Base-by-base conservation (phyloP, 495 filamentous ascomycete genomes). In the Trichoderma gamsii region DNA sequence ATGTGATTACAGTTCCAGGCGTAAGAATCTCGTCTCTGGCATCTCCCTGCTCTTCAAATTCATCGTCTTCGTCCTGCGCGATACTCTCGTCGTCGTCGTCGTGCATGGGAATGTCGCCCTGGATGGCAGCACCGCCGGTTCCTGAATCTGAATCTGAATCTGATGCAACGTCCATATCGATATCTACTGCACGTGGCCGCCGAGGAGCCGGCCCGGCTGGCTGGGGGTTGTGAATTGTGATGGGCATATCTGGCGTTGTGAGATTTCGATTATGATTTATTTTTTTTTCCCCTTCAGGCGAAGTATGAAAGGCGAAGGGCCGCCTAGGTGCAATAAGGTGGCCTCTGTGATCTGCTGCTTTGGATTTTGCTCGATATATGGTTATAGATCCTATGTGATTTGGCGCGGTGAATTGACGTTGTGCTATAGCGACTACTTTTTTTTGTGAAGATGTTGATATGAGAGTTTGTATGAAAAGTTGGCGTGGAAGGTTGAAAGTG, bases 1-100 rank as follows among this genome's bases (percentile, higher is more conserved):
- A 82, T 27, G 95, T 97, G 56, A 99, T 89, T 59, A 87, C 79
- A 76, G 97, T 91, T 69, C 95, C 95, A 9, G 95, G 95, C 8
- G 93, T 97, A 65, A 99, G 87, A 70, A 97, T 86, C 7, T 74
- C 76, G 71, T 70, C 71, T 74, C 41, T 49, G 2, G n/a, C 16
- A 41, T 49, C 43, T 15, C 32, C 18, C 3, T 65, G 35, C 38
- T 65, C 64, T 18, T 70, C 70, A 69, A 71, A 75, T 67, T 76
- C 76, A 68, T 70, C 76, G 67, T 76, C 76, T 51, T 72, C 68
- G 61, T 70, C 70, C 35, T 38, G 35, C 35, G 35, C 35, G 65
- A 65, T 68, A 41, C 75, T 70, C 41, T 72, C 73, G 35, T 69
- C 46, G 18, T 56, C 72, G 41, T 69, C 46, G n/a, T 56, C 72